Base-by-base conservation (phyloP, 192 early-diverging fungal species). In the Coemansia sp. region DNA sequence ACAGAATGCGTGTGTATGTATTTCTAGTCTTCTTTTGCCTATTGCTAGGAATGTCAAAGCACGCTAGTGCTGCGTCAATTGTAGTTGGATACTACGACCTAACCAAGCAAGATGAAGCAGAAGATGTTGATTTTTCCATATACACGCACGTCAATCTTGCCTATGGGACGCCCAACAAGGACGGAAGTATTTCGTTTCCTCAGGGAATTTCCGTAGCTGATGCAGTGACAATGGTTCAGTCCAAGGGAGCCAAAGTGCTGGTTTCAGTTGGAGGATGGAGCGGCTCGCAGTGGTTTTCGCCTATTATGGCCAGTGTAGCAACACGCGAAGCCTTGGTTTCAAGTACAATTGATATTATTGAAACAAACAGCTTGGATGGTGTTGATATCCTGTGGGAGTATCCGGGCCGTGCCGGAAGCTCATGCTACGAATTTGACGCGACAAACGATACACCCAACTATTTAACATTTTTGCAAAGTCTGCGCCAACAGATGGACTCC, bases 361-460 rank as follows among this genome's bases (percentile, higher is more conserved):
- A 77, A 37, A 69, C 62, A 29, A 82, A 86, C 47, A 63, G 70
- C 7, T 72, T 85, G 7, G 85, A 88, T 60, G 86, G 87, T 5
- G 66, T 82, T 8, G 90, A 92, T 65, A 83, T 91, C 56, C 88
- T 90, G 60, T 90, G 82, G 87, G 90, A 92, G 67, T 90, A 87
- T 62, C 90, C 85, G 1, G 83, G 83, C 4, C 66, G 79, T 23
- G 38, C 25, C 1, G 82, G 80, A 9, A 50, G 57, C 17, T 43
- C 14, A 0, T 76, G 76, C 56, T 79, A 79, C 38, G 58, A 19
- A 0, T 45, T 83, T 32, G 86, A 88, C 53, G 21, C 23, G 0
- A 66, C 51, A 2, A 84, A 86, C 41, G 91, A 93, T 63, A 75
- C 84, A 14, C 73, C 73, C 1, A 90, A 90, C 72, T 89, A 81